Evolutionary conservation across 1,139 yeast species (phyloP), one percentile per base, ranked within the genome.

Genomic region (Arxiozyma heterogenica): DNA sequence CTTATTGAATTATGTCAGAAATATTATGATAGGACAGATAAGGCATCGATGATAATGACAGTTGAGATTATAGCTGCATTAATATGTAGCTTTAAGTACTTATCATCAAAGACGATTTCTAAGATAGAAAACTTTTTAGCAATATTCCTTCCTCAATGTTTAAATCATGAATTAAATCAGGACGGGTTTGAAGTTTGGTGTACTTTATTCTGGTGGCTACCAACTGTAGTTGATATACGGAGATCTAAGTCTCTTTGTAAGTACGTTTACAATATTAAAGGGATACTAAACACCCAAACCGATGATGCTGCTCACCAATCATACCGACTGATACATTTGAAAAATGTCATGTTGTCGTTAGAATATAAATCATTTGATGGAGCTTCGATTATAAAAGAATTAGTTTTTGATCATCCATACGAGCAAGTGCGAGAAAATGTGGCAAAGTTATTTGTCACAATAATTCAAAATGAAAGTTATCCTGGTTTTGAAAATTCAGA

Each of bases 101-200:
- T 74, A 17, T 54, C 59, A 3, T 53, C 58, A 5, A 66, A 66
- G 55, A 72, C 58, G 58, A 56, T 57, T 62, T 68, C 1, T 61
- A 64, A 17, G 9, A 74, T 84, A 49, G 89, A 84, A 60, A 64
- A 60, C 1, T 78, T 76, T 56, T 64, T 85, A 41, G 61, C 73
- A 1, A 61, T 59, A 4, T 80, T 81, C 56, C 67, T 86, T 51
- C 61, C 63, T 0, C 63, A 67, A 1, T 77, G 86, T 18, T 72
- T 88, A 48, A 72, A 75, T 5, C 72, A 76, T 41, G 88, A 85
- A 54, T 70, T 93, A 55, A 80, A 88, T 1, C 95, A 91, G 1
- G 95, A 91, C 45, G 85, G 84, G 8, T 71, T 79, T 48, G 80
- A 78, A 18, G 82, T 86, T 49, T 93, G 98, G 98, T 76, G 76